Base-by-base conservation (phyloP, 1,284 basidiomycete genomes). In the Violaceomyces palustris region DNA sequence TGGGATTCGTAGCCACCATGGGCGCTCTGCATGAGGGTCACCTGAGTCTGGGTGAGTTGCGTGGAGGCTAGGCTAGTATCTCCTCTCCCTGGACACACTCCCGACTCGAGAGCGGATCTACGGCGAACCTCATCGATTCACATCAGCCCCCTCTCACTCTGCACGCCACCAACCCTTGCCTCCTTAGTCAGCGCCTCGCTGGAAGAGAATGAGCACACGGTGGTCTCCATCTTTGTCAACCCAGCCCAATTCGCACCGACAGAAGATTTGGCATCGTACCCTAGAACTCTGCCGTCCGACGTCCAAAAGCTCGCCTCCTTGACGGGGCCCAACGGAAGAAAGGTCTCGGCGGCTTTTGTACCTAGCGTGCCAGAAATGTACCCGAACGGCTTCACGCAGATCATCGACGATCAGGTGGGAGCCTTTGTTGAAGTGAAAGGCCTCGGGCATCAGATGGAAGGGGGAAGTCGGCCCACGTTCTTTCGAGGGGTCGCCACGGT, bases 1-100 rank as follows among this genome's bases (percentile, higher is more conserved):
- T 98, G 3, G 93, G 93, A 0, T 88, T 88, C 50, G 89, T 98
- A 8, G 83, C 93, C 1, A 98, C 93, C 29, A 98, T 98, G 94
- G 93, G 93, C 21, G 92, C 92, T 1, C 75, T 98, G 37, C 93
- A 98, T 71, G 83, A 87, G 21, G 93, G 94, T 0, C 93, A 97
- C 74, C 77, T 96, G 29, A 82, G 85, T 46, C 83, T 98, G 25
- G 87, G 90, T 92, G 64, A 51, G 73, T 64, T 25, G n/a, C n/a
- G n/a, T n/a, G n/a, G n/a, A n/a, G n/a, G n/a, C n/a, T n/a, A n/a
- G n/a, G n/a, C n/a, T n/a, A n/a, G n/a, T n/a, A n/a, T n/a, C n/a
- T n/a, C n/a, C n/a, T n/a, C n/a, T n/a, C n/a, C n/a, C n/a, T n/a
- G n/a, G n/a, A n/a, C n/a, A n/a, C n/a, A n/a, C n/a, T n/a, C n/a